phyloP scores from a whole-genome alignment of 495 filamentous ascomycete species.

The Penicillium odoratum region DNA sequence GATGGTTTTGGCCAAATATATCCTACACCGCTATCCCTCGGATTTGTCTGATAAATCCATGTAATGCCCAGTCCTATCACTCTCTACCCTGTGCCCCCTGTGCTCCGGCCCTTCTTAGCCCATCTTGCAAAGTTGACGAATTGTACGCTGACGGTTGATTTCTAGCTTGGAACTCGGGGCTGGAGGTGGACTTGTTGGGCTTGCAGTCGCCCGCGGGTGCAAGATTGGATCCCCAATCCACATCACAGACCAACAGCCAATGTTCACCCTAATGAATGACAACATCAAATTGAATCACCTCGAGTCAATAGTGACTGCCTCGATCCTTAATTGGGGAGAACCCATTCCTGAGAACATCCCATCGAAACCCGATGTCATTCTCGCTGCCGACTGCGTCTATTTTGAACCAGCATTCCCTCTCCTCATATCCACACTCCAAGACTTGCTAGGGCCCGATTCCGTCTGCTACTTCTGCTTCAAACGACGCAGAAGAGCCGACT shows the following conservation, averaged over 20 bases:
- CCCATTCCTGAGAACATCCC: conserved; percentile 38
- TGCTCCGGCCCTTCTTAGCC: conserved; percentile 9
- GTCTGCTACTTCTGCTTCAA: conserved; percentile 95
- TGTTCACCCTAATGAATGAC: conserved; percentile 76
- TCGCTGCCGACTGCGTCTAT: conserved; percentile 97
- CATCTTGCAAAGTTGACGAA: neutral
- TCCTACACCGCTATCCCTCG: conserved; percentile 67
- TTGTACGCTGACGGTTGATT: conserved; percentile 2
- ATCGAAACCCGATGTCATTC: conserved; percentile 66
- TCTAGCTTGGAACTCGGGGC: conserved; percentile 86
- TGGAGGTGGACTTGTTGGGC: conserved; percentile 83
- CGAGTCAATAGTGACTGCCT: conserved; percentile 55
- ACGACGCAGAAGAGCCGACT: conserved; percentile 74
- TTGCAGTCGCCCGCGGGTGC: conserved; percentile 43
- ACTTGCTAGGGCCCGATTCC: conserved; percentile 57
- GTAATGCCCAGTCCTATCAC: conserved; percentile 39
- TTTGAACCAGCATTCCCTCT: conserved; percentile 93
- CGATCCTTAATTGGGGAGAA: conserved; percentile 73
- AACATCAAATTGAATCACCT: conserved; percentile 81
- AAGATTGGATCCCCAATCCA: conserved; percentile 49
- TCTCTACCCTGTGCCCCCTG: conserved; percentile 8
- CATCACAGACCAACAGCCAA: conserved; percentile 84
- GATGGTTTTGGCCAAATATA: conserved; percentile 79
- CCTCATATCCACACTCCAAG: conserved; percentile 72
- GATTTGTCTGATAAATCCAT: conserved; percentile 65